A percentile compares a stretch with the other conserved stretches of the same genome.
Evolutionary conservation across 352 stramenopile genomes (phyloP).

Genomic region (Globisporangium paroecandrum): DNA sequence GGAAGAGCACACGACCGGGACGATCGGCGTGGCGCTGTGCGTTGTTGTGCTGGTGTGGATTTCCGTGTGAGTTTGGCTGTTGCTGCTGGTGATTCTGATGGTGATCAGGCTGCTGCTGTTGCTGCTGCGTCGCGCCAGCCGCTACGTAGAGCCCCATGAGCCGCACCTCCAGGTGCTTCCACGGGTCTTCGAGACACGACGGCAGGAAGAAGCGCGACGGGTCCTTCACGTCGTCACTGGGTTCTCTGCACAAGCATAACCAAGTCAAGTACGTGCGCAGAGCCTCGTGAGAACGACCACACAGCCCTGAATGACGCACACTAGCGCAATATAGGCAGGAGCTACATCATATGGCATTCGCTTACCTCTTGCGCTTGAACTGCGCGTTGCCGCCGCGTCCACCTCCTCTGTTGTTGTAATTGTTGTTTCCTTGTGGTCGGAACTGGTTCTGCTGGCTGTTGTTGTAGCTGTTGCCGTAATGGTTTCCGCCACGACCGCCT

Average conservation of each 20-base stretch:
- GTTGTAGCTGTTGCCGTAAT: slow-evolving; percentile 21
- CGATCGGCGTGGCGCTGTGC: slow-evolving; percentile 12
- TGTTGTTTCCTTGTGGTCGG: neutral
- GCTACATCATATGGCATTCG: neutral
- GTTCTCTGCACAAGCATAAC: slow-evolving; percentile 19
- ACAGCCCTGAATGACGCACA: neutral
- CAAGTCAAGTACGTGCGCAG: slow-evolving; percentile 5
- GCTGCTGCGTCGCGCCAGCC: neutral
- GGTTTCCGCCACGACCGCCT: slow-evolving; percentile 19
- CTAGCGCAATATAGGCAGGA: neutral
- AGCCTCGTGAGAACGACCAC: neutral
- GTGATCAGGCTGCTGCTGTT: neutral
- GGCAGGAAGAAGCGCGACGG: slow-evolving; percentile 55
- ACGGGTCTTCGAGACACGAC: slow-evolving; percentile 69
- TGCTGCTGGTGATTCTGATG: slow-evolving; percentile 18
- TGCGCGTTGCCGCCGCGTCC: slow-evolving; percentile 13
- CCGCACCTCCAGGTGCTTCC: slow-evolving; percentile 32
- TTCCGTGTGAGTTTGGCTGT: slow-evolving; percentile 1
- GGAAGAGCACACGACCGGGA: slow-evolving; percentile 58
- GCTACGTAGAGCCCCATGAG: neutral
- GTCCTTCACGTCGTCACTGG: slow-evolving; percentile 40
- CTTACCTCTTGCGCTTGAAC: slow-evolving; percentile 49
- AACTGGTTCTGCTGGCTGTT: slow-evolving; percentile 15
- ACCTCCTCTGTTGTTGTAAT: slow-evolving; percentile 3
- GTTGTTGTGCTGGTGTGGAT: neutral